These are phyloP conservation scores for Aspergillus flavus DNA, from an alignment of 2,329 filamentous ascomycete genomes.

Conservation along the genomic window DNA sequence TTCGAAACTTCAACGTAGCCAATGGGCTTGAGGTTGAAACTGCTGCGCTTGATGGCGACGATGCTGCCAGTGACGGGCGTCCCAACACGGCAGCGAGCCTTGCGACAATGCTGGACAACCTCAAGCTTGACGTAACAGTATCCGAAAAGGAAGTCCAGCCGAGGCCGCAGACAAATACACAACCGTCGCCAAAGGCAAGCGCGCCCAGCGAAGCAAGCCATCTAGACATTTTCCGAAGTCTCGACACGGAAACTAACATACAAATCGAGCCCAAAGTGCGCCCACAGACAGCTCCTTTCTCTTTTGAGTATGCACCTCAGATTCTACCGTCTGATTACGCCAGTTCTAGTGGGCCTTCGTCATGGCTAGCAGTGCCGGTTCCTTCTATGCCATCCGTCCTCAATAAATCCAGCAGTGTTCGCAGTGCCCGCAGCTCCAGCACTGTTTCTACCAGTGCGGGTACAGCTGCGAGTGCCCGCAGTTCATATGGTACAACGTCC, in stretches of 20 bases:
- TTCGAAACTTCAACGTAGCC: conserved; percentile 48
- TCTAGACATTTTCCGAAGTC: conserved; percentile 23
- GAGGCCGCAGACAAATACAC: conserved; percentile 22
- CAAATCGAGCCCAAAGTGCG: conserved; percentile 24
- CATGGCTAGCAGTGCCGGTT: conserved; percentile 35
- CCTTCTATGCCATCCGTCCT: conserved; percentile 31
- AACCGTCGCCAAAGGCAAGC: conserved; percentile 8
- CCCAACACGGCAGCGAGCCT: conserved; percentile 42
- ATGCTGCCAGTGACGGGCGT: conserved; percentile 40
- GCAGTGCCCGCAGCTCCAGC: conserved; percentile 41
- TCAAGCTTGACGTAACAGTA: conserved; percentile 39
- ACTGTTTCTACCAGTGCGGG: conserved; percentile 38
- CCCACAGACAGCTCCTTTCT: conserved; percentile 30
- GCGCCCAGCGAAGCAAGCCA: conserved; percentile 14
- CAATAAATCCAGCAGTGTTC: conserved; percentile 36
- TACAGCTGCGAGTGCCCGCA: conserved; percentile 34
- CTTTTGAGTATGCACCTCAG: conserved; percentile 19
- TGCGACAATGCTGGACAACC: conserved; percentile 40
- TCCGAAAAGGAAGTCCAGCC: conserved; percentile 30
- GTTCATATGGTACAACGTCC: conserved; percentile 37
- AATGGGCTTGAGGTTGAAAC: conserved; percentile 34
- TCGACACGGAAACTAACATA: conserved; percentile 21
- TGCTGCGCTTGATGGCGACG: conserved; percentile 26
- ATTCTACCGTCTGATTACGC: conserved; percentile 27
- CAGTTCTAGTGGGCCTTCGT: conserved; percentile 22